Conservation (phyloP, 768 basidiomycete genomes). For the Lactarius sanguifluus region DNA sequence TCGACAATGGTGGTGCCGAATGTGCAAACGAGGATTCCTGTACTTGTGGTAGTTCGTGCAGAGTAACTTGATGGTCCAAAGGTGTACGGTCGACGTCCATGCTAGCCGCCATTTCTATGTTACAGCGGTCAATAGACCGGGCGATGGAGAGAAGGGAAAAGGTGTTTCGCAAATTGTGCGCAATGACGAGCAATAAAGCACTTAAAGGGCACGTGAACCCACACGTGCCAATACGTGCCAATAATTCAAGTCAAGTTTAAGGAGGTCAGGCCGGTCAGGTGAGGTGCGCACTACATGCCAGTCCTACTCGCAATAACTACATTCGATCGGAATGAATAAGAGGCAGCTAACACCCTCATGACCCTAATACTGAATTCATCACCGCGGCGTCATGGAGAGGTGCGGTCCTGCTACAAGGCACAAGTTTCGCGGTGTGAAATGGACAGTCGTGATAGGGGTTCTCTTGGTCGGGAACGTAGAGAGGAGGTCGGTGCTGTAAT, state of each 20-base stretch:
- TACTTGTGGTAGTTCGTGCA: constrained; percentile 15
- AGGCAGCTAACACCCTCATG: background rate
- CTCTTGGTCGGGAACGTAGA: constrained; percentile 94
- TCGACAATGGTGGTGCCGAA: constrained; percentile 9
- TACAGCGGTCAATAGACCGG: constrained; percentile 5
- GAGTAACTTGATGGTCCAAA: constrained; percentile 9
- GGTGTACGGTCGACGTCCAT: constrained; percentile 27
- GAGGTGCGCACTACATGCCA: background rate
- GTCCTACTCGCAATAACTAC: background rate
- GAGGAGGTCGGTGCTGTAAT: constrained; percentile 72
- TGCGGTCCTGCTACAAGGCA: constrained; percentile 84
- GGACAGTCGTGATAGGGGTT: constrained; percentile 88
- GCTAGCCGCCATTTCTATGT: constrained; percentile 22
- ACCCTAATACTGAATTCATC: background rate
- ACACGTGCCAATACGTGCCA: constrained; percentile 20
- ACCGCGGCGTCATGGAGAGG: constrained; percentile 50
- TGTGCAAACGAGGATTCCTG: constrained; percentile 10
- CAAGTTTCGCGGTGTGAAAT: constrained; percentile 93
- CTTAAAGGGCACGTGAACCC: constrained; percentile 11
- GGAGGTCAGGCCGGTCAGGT: background rate
- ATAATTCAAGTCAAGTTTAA: background rate
- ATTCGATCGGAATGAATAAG: constrained; percentile 17
- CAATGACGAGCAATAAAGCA: background rate
- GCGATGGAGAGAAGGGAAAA: background rate
- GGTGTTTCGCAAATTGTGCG: background rate